A percentile compares a stretch with the other conserved stretches of the same genome.
These are phyloP conservation scores for Fusarium sp. DNA, from an alignment of 2,329 filamentous ascomycete species.

Conservation along the genomic window DNA sequence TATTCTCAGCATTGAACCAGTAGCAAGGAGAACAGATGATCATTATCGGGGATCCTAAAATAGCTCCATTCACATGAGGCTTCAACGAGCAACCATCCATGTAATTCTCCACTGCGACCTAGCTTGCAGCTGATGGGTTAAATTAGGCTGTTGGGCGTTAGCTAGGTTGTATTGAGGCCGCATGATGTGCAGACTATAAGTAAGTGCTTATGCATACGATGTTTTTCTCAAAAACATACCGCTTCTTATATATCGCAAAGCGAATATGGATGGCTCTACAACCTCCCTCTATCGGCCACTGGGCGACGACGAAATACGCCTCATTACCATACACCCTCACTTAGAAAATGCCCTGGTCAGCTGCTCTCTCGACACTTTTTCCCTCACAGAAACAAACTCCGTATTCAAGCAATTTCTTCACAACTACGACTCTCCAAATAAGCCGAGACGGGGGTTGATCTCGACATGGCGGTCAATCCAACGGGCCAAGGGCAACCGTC, in stretches of 20 bases:
- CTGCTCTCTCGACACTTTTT: constrained; percentile 12
- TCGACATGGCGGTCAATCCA: constrained; percentile 15
- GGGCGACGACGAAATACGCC: constrained; percentile 9
- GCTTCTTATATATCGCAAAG: not conserved
- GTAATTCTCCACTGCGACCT: not conserved
- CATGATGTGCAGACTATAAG: not conserved
- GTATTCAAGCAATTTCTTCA: constrained; percentile 7
- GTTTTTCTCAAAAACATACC: not conserved
- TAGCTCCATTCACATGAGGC: not conserved
- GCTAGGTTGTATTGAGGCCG: not conserved
- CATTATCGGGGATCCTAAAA: not conserved
- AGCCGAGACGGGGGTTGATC: constrained; percentile 9
- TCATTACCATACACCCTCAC: constrained; percentile 8
- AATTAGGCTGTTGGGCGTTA: constrained; percentile 2
- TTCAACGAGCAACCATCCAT: not conserved
- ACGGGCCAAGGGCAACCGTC: not conserved
- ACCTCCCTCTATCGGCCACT: constrained; percentile 3
- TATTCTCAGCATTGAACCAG: not conserved
- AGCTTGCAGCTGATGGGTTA: not conserved
- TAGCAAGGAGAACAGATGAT: not conserved
- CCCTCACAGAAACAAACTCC: constrained; percentile 4
- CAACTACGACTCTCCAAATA: constrained; percentile 1
- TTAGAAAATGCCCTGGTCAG: not conserved
- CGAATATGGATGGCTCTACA: not conserved
- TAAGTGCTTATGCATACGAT: not conserved